phyloP scores from a whole-genome alignment of 768 basidiomycete genomes.

The Phylloporus sp. region DNA sequence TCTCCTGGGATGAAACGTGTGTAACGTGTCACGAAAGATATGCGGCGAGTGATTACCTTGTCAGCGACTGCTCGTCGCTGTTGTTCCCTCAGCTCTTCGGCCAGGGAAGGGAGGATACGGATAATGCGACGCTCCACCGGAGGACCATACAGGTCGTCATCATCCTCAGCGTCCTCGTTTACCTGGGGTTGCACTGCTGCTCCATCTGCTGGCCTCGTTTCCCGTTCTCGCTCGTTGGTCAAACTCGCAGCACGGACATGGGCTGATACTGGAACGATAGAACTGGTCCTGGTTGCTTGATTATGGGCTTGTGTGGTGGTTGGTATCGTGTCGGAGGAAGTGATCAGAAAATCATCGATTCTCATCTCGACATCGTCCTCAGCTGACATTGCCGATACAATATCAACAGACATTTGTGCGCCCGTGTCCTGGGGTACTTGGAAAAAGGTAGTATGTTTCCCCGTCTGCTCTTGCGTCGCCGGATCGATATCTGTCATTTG shows the following conservation, averaged over 20 bases:
- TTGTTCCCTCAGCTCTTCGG: slow-evolving; percentile 24
- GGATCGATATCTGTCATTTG: slow-evolving; percentile 1
- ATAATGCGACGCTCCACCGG: slow-evolving; percentile 24
- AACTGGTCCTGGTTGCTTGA: not conserved
- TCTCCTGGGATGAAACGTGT: slow-evolving; percentile 9
- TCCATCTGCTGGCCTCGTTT: not conserved
- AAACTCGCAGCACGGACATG: not conserved
- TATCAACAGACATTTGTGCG: not conserved
- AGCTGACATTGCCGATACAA: not conserved
- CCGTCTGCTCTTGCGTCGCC: not conserved
- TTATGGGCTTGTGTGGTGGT: not conserved
- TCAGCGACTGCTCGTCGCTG: slow-evolving; percentile 9
- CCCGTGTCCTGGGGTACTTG: not conserved
- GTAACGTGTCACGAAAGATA: not conserved
- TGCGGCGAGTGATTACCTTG: slow-evolving; percentile 12
- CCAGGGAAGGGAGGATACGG: slow-evolving; percentile 25
- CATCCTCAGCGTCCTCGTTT: not conserved
- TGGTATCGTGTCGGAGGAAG: not conserved
- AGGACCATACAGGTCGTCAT: slow-evolving; percentile 27
- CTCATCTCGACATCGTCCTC: slow-evolving; percentile 13
- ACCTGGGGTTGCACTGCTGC: not conserved
- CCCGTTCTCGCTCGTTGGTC: not conserved
- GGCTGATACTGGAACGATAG: not conserved
- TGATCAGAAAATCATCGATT: not conserved
- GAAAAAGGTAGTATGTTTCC: not conserved